Percentiles rank a stretch among this genome's conserved stretches.
Evolutionary conservation across 345 rosid species (phyloP).

Genomic region (Linum lewisii): DNA sequence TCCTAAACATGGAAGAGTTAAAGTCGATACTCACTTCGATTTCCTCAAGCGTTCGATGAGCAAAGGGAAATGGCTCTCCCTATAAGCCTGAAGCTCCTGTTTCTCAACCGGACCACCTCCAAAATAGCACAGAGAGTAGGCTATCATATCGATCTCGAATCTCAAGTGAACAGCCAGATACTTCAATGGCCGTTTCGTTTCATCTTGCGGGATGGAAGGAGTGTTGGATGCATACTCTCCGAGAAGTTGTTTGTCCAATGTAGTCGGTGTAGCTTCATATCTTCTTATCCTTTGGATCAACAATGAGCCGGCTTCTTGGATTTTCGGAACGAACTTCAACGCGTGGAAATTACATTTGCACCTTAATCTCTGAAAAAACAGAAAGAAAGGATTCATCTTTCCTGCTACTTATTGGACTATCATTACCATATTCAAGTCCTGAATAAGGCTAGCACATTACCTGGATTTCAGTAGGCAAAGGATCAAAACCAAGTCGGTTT

Average conservation of each 20-base stretch:
- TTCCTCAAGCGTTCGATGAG: constrained; percentile 53
- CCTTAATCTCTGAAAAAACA: constrained; percentile 53
- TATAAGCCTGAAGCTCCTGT: constrained; percentile 67
- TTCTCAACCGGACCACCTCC: constrained; percentile 72
- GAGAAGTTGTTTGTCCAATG: constrained; percentile 54
- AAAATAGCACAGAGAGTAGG: constrained; percentile 80
- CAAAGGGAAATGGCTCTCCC: constrained; percentile 77
- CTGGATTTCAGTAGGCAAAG: constrained; percentile 67
- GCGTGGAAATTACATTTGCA: constrained; percentile 97
- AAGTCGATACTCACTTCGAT: constrained; percentile 32
- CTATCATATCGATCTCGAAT: constrained; percentile 95
- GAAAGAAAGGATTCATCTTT: not conserved
- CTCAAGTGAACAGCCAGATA: constrained; percentile 86
- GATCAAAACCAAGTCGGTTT: constrained; percentile 88
- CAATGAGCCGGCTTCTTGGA: constrained; percentile 55
- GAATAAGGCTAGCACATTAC: too few species aligned
- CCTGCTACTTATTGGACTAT: too few species aligned
- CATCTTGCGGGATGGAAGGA: constrained; percentile 19
- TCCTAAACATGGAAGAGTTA: not conserved
- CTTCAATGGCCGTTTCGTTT: constrained; percentile 24
- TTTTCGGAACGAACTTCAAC: constrained; percentile 59
- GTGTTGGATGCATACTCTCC: constrained; percentile 37
- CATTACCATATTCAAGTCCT: too few species aligned
- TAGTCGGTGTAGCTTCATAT: constrained; percentile 26
- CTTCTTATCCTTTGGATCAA: constrained; percentile 65